These are phyloP conservation scores for Panus rudis DNA, from an alignment of 768 basidiomycete species.

Conservation along the genomic window DNA sequence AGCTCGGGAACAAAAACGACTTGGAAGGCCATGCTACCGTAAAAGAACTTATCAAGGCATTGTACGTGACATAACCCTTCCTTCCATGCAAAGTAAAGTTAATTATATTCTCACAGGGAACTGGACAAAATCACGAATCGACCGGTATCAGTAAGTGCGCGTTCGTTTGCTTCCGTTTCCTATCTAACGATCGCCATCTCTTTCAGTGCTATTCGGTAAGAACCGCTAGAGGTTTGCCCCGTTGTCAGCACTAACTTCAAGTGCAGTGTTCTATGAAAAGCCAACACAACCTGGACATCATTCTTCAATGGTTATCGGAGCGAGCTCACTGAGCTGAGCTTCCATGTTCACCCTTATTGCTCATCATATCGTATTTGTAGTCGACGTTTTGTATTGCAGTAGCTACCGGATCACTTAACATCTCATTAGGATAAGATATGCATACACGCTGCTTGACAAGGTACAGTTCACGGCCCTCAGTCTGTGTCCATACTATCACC, in stretches of 20 bases:
- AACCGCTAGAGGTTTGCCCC: not conserved
- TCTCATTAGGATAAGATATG: no score
- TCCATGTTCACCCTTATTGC: no score
- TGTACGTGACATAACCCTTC: constrained; percentile 40
- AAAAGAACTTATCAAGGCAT: constrained; percentile 72
- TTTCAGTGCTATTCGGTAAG: constrained; percentile 76
- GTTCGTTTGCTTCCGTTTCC: no score
- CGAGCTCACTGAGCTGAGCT: constrained; percentile 62
- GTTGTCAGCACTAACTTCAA: not conserved
- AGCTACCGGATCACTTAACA: not conserved
- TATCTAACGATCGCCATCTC: no score
- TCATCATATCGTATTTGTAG: not conserved
- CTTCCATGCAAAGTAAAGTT: not conserved
- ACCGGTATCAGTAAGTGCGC: constrained; percentile 71
- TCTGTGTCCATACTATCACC: constrained; percentile 79
- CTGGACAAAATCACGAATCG: constrained; percentile 74
- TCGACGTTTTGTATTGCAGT: constrained; percentile 5
- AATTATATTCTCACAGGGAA: constrained; percentile 36
- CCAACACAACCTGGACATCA: constrained; percentile 92
- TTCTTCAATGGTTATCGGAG: constrained; percentile 80
- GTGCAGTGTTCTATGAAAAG: constrained; percentile 92
- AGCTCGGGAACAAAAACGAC: constrained; percentile 95
- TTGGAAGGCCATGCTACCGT: constrained; percentile 67
- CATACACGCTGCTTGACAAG: no score
- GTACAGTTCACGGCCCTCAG: no score